Base-by-base conservation (phyloP, 2,329 filamentous ascomycete genomes). In the Monosporascus cannonballus region DNA sequence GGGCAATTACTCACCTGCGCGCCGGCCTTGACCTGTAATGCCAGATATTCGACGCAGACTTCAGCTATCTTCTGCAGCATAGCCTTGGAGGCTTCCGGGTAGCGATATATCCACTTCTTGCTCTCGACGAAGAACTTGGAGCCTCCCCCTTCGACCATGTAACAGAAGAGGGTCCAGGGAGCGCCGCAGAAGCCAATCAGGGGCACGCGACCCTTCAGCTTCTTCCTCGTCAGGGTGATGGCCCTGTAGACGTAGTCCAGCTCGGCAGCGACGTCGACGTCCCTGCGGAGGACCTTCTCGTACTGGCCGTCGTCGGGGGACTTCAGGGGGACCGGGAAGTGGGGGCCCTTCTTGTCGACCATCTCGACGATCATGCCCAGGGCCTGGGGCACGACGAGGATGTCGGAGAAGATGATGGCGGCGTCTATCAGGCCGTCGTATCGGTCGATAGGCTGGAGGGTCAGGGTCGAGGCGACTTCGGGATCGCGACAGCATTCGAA, bases 361-460 rank as follows among this genome's bases (percentile, higher is more conserved):
- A 99, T 99, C 71, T 97, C 89, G 27, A 99, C 94, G n/a, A 80
- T 79, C 94, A 99, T 99, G 1, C 94, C 94, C 84, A 99, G 89
- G 34, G 94, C 94, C 74, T 99, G 94, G 0, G 94, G 94, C 57
- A 99, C 92, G 46, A 99, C 94, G 38, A 99, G 83, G 60, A 99
- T 99, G 69, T 99, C 94, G 52, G 90, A 96, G 79, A 99, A 99
- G 71, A 99, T 99, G 66, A 99, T 99, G 55, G 94, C 92, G 27
- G 91, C 93, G 71, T 99, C 94, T 62, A 99, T 84, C 56, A 99
- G 85, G 44, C 91, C 92, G 42, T 81, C 86, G 68, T 86, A 99
- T 50, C 94, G 90, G 63, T 96, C 91, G 64, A 99, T 86, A 50
- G 94, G 94, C 72, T 99, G 94, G 27, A 99, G 81, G 6, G 94